Conservation (phyloP, 2,329 filamentous ascomycete genomes). For the Ceratocystis harringtonii region DNA sequence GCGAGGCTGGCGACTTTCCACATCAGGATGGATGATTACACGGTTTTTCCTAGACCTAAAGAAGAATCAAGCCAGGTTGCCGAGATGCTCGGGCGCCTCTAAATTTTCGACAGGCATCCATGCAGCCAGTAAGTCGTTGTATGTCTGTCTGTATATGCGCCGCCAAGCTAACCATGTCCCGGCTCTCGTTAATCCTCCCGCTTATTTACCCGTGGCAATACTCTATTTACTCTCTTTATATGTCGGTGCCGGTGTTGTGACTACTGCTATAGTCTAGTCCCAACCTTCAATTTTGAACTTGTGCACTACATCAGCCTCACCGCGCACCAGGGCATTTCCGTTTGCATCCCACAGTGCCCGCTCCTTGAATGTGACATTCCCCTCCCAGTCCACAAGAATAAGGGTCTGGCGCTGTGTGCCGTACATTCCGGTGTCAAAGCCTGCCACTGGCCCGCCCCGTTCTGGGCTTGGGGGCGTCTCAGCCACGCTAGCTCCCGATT, state of each 20-base stretch:
- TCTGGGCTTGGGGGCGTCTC: neutral
- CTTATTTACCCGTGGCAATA: neutral
- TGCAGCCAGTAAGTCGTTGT: too few relatives aligned
- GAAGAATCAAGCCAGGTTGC: neutral
- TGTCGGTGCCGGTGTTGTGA: too few relatives aligned
- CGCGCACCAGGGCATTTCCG: slow-evolving; percentile 38
- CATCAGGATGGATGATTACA: neutral
- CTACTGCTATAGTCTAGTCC: slow-evolving; percentile 22
- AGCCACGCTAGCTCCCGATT: slow-evolving; percentile 18
- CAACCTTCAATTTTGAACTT: slow-evolving; percentile 42
- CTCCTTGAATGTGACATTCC: slow-evolving; percentile 45
- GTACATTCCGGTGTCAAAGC: slow-evolving; percentile 45
- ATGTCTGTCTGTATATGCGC: too few relatives aligned
- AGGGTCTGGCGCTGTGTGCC: slow-evolving; percentile 52
- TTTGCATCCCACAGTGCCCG: slow-evolving; percentile 44
- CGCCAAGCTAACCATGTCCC: neutral
- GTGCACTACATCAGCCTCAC: slow-evolving; percentile 40
- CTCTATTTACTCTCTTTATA: neutral
- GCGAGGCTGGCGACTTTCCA: neutral
- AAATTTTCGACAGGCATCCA: neutral
- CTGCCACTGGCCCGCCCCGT: slow-evolving; percentile 24
- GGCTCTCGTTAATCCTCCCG: neutral
- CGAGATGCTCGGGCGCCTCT: neutral
- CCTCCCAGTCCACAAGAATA: slow-evolving; percentile 46
- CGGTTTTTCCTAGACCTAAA: neutral